Evolutionary conservation across 2,329 filamentous ascomycete species (phyloP).

Genomic region (Bipolaris zeicola): DNA sequence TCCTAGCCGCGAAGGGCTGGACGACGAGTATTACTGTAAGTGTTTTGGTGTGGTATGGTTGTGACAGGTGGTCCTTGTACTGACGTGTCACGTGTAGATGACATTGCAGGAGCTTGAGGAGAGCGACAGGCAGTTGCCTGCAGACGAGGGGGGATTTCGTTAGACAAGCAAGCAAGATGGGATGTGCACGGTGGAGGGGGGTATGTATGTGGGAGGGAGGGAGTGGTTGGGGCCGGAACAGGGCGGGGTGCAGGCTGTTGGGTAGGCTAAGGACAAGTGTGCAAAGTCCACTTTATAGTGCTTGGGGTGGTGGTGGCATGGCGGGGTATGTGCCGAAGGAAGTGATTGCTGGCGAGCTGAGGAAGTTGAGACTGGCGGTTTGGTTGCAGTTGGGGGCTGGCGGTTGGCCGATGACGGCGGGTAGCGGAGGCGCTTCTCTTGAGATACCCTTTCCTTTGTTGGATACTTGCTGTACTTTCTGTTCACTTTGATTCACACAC

Average conservation of each 20-base stretch:
- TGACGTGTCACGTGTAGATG: conserved; percentile 11
- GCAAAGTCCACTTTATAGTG: not conserved
- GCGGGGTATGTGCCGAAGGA: conserved; percentile 5
- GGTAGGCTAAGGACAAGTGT: conserved; percentile 9
- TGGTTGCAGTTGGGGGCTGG: not conserved
- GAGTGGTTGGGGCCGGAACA: conserved; percentile 3
- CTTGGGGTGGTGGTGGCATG: not conserved
- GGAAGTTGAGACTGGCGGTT: not conserved
- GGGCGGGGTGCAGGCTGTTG: conserved; percentile 7
- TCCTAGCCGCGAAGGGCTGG: conserved; percentile 81
- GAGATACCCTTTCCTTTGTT: conserved; percentile 37
- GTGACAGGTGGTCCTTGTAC: not conserved
- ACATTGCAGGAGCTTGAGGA: conserved; percentile 14
- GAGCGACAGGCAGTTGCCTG: not conserved
- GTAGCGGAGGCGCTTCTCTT: conserved; percentile 20
- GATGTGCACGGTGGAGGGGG: conserved; percentile 6
- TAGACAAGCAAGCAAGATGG: conserved; percentile 6
- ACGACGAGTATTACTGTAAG: conserved; percentile 94
- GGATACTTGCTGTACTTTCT: not conserved
- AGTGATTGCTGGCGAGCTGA: not conserved
- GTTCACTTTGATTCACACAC: too few species aligned
- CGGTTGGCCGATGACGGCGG: conserved; percentile 11
- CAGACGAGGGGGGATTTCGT: not conserved
- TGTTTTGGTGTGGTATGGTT: conserved; percentile 22
- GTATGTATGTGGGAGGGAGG: not conserved